Evolutionary conservation across 2,329 filamentous ascomycete genomes (phyloP).

Genomic region (Dothideomycetidae sp.): DNA sequence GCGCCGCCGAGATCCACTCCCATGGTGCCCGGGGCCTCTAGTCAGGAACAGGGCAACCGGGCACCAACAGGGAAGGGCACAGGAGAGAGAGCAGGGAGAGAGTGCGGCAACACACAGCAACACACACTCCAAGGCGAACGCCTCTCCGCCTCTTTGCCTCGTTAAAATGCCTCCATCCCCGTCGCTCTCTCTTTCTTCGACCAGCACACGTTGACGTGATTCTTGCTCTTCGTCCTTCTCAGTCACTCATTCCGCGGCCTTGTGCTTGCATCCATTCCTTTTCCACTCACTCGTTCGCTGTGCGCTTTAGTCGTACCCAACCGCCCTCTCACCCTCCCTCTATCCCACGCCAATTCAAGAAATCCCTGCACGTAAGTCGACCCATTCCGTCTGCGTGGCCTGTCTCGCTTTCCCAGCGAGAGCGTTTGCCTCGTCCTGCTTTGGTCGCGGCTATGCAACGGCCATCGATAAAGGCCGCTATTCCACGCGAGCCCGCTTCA

Average conservation of each 20-base stretch:
- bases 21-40: background rate
- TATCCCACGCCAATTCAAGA: constrained; percentile 11
- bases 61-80: too few relatives aligned
- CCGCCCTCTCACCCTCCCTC: constrained; percentile 8
- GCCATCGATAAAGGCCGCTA: constrained; percentile 11
- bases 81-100: too few relatives aligned
- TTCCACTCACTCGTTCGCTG: constrained; percentile 3
- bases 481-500: constrained; percentile 6
- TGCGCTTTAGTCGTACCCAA: constrained; percentile 12
- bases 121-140: too few relatives aligned
- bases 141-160: constrained; percentile 1
- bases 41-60: background rate
- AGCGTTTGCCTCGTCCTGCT: constrained; percentile 7
- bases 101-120: too few relatives aligned
- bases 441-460: constrained; percentile 1
- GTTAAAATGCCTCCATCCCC: background rate
- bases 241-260: constrained; percentile 14
- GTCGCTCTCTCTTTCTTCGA: background rate
- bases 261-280: constrained; percentile 12
- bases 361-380: constrained; percentile 12
- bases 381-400: constrained; percentile 2
- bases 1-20: background rate
- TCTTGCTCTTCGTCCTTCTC: constrained; percentile 10
- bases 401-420: constrained; percentile 7
- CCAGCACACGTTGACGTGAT: constrained; percentile 11